phyloP scores from a whole-genome alignment of 257 asterid species.

The Voacanga thouarsii region DNA sequence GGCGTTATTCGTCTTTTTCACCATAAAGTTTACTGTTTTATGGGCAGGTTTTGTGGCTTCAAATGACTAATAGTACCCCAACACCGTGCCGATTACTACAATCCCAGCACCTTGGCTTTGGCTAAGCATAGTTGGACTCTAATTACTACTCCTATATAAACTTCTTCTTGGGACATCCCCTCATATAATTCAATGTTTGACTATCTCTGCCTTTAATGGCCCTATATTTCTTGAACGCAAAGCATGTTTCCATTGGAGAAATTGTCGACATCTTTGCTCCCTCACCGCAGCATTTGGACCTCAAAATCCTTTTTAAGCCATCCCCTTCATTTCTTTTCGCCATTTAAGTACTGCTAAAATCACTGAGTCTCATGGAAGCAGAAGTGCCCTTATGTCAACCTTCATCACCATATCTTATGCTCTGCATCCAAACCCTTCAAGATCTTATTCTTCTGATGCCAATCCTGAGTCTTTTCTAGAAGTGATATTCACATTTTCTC shows the following conservation, averaged over 20 bases:
- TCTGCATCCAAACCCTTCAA: constrained; percentile 3
- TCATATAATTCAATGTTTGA: constrained; percentile 22
- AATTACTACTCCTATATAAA: background rate
- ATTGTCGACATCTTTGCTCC: constrained; percentile 30
- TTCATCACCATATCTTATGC: constrained; percentile 15
- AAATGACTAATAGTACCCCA: background rate
- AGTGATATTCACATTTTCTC: background rate
- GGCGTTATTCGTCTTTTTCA: background rate
- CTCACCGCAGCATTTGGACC: constrained; percentile 33
- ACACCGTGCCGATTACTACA: constrained; percentile 2
- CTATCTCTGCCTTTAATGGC: constrained; percentile 18
- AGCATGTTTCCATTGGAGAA: constrained; percentile 37
- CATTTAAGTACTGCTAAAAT: constrained; percentile 4
- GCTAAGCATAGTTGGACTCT: background rate
- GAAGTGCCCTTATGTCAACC: constrained; percentile 25
- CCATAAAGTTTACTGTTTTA: background rate
- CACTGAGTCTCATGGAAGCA: constrained; percentile 23
- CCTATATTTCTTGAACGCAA: constrained; percentile 29
- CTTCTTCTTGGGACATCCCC: background rate
- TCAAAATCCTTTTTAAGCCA: constrained; percentile 9
- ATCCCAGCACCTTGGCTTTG: background rate
- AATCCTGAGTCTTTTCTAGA: background rate
- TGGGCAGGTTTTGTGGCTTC: background rate
- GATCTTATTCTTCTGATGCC: background rate
- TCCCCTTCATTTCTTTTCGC: background rate